phyloP scores from a whole-genome alignment of 2,329 filamentous ascomycete genomes.

The Epichloe uncinata region DNA sequence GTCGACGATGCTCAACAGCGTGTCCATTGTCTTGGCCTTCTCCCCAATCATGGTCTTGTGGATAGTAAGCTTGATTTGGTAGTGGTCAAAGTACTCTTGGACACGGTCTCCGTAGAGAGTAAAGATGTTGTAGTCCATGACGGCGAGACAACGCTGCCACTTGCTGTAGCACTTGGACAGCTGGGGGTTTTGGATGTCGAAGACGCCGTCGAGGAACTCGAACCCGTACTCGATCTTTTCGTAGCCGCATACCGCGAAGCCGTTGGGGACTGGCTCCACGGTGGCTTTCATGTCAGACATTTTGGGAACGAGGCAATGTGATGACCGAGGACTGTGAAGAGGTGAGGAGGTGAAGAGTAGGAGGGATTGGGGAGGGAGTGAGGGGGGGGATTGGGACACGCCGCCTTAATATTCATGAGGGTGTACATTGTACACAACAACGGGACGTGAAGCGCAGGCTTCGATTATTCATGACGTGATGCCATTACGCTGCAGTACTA shows the following conservation, averaged over 20 bases:
- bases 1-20: conserved; percentile 54
- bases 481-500: not conserved
- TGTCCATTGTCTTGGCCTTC: conserved; percentile 62
- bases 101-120: conserved; percentile 53
- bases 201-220: conserved; percentile 57
- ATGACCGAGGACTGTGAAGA: conserved; percentile 10
- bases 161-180: conserved; percentile 51
- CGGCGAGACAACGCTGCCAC: conserved; percentile 52
- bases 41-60: conserved; percentile 65
- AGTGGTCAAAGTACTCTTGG: conserved; percentile 52
- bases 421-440: too few species aligned
- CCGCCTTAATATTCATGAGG: too few species aligned
- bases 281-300: conserved; percentile 61
- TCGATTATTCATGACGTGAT: not conserved
- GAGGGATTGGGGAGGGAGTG: too few species aligned
- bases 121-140: conserved; percentile 61
- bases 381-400: too few species aligned
- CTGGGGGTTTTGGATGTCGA: conserved; percentile 44
- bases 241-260: conserved; percentile 59
- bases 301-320: not conserved
- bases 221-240: conserved; percentile 70
- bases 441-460: not conserved
- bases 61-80: conserved; percentile 47
- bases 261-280: conserved; percentile 47
- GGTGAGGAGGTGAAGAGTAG: not conserved